Percentiles rank a stretch among this genome's conserved stretches.
These are phyloP conservation scores for Colletotrichum melonis DNA, from an alignment of 2,329 filamentous ascomycete genomes.

Conservation along the genomic window DNA sequence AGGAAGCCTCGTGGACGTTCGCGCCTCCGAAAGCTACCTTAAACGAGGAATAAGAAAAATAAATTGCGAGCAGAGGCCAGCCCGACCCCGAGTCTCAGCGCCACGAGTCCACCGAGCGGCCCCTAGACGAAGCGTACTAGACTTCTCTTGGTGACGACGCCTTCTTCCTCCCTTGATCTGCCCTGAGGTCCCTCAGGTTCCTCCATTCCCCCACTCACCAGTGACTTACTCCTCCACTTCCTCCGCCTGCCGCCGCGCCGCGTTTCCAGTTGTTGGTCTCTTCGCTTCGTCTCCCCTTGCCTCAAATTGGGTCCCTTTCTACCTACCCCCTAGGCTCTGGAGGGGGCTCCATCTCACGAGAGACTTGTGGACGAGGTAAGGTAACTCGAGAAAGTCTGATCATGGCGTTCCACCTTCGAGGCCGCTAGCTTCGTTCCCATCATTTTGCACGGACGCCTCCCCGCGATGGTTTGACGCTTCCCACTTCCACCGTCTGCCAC, in stretches of 20 bases:
- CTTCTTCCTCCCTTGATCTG: slow-evolving; percentile 29
- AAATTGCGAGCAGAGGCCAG: neutral
- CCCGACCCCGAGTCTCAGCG: slow-evolving; percentile 27
- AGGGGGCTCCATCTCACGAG: neutral
- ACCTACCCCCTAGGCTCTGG: neutral
- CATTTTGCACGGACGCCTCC: slow-evolving; percentile 34
- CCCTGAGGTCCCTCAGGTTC: neutral
- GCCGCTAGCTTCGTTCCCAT: slow-evolving; percentile 23
- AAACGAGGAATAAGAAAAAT: slow-evolving; percentile 4
- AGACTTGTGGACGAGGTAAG: neutral
- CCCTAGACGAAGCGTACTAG: slow-evolving; percentile 26
- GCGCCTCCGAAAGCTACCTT: slow-evolving; percentile 1
- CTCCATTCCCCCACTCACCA: neutral
- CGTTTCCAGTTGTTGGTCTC: neutral
- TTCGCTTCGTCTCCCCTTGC: slow-evolving; percentile 2
- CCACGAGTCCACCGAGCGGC: slow-evolving; percentile 23
- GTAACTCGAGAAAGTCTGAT: slow-evolving; percentile 8
- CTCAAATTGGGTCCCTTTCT: neutral
- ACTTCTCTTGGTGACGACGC: slow-evolving; percentile 27
- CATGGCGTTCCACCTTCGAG: slow-evolving; percentile 21
- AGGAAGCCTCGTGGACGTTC: slow-evolving; percentile 25
- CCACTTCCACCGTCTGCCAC: slow-evolving; percentile 13
- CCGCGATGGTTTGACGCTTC: slow-evolving; percentile 35
- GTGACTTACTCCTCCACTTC: too few relatives aligned
- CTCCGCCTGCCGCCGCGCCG: neutral